Conservation (phyloP, 306 rosid genomes). For the Dalbergia oliveri region DNA sequence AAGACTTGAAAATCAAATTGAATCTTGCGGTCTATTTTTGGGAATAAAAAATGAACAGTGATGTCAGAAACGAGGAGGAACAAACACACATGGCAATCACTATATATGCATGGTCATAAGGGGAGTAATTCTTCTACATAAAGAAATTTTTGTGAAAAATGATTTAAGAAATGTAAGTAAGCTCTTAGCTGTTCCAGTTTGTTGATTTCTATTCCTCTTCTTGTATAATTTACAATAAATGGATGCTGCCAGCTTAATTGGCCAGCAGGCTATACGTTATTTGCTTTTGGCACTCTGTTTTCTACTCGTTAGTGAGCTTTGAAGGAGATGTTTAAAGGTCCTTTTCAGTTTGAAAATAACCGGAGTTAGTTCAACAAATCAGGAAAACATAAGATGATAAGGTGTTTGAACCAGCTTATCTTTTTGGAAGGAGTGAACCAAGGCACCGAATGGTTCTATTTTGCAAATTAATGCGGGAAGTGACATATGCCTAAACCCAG, state of each 20-base stretch:
- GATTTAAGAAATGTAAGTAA: not conserved
- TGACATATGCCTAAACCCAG: conserved; percentile 26
- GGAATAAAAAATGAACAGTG: not conserved
- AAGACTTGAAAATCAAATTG: not conserved
- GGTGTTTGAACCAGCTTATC: conserved; percentile 25
- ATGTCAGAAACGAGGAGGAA: not conserved
- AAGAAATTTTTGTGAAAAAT: not conserved
- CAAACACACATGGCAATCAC: not conserved
- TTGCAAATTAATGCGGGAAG: conserved; percentile 31
- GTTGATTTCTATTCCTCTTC: conserved; percentile 11
- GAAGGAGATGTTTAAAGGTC: conserved; percentile 25
- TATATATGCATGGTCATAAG: not conserved
- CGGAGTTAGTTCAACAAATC: conserved; percentile 28
- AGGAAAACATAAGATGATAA: conserved; percentile 34
- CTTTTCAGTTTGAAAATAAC: conserved; percentile 25
- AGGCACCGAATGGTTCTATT: conserved; percentile 17
- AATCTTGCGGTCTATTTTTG: not conserved
- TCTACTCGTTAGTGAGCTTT: not conserved
- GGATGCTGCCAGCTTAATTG: conserved; percentile 13
- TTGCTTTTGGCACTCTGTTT: not conserved
- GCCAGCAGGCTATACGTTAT: conserved; percentile 8
- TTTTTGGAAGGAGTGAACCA: conserved; percentile 13
- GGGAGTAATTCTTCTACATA: not conserved
- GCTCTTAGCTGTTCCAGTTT: conserved; percentile 19
- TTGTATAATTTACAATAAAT: not conserved